Evolutionary conservation across 768 basidiomycete species (phyloP).

Genomic region (Trametes elegans): DNA sequence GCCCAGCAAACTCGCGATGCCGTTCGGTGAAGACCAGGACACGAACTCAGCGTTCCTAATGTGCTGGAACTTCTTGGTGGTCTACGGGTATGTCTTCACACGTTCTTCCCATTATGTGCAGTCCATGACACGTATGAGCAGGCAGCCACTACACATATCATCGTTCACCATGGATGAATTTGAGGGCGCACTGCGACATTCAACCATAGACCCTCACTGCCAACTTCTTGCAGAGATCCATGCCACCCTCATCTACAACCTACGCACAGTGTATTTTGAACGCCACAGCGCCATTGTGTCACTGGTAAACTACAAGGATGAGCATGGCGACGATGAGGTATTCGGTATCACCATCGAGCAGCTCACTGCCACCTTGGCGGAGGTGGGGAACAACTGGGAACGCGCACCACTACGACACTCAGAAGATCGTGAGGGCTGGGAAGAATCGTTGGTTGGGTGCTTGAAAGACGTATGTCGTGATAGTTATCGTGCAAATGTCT

Average conservation of each 20-base stretch:
- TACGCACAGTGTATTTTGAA: slow-evolving; percentile 77
- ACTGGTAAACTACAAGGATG: slow-evolving; percentile 45
- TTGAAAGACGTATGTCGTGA: slow-evolving; percentile 76
- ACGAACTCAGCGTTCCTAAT: slow-evolving; percentile 85
- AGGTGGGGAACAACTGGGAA: slow-evolving; percentile 87
- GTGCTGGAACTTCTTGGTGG: slow-evolving; percentile 92
- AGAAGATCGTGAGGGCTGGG: slow-evolving; percentile 86
- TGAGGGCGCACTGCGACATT: slow-evolving; percentile 83
- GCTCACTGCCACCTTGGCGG: slow-evolving; percentile 67
- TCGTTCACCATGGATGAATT: slow-evolving; percentile 92
- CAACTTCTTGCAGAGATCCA: slow-evolving; percentile 85
- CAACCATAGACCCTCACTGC: slow-evolving; percentile 64
- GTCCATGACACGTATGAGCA: slow-evolving; percentile 30
- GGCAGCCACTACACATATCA: slow-evolving; percentile 85
- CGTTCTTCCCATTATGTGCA: neutral
- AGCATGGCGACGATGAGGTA: slow-evolving; percentile 41
- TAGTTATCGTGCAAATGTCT: neutral
- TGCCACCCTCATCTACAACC: slow-evolving; percentile 82
- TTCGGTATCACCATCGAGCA: slow-evolving; percentile 62
- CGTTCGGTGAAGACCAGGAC: slow-evolving; percentile 62
- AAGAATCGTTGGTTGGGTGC: slow-evolving; percentile 85
- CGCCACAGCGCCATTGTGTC: slow-evolving; percentile 76
- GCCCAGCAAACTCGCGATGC: slow-evolving; percentile 58
- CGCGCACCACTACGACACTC: slow-evolving; percentile 66
- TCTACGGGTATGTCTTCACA: slow-evolving; percentile 75